phyloP scores from a whole-genome alignment of 2,329 filamentous ascomycete genomes.

The Epichloe aotearoae region DNA sequence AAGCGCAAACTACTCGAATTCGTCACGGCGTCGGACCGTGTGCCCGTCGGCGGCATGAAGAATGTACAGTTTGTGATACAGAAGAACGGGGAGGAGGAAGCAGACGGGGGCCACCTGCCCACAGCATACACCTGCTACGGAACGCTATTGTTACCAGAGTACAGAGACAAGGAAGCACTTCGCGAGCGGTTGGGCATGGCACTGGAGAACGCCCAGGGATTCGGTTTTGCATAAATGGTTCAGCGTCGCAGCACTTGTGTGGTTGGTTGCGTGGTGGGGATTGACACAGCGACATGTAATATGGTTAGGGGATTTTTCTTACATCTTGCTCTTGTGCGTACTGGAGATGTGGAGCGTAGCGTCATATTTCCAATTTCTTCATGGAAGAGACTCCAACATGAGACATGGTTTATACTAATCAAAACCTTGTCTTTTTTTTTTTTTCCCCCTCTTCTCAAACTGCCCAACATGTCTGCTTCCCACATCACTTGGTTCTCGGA shows the following conservation, averaged over 20 bases:
- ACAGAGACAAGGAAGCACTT: conserved; percentile 56
- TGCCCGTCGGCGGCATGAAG: conserved; percentile 75
- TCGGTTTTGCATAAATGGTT: conserved; percentile 56
- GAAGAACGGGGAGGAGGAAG: conserved; percentile 53
- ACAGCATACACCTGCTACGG: conserved; percentile 92
- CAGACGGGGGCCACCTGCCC: conserved; percentile 48
- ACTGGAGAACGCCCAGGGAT: conserved; percentile 76
- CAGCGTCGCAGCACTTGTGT: not conserved
- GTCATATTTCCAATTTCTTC: no score
- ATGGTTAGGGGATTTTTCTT: not conserved
- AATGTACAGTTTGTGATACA: conserved; percentile 77
- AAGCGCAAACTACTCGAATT: conserved; percentile 76
- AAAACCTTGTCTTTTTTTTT: not conserved
- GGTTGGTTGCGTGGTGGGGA: not conserved
- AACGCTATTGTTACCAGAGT: conserved; percentile 73
- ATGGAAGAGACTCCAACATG: no score
- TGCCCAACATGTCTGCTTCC: no score
- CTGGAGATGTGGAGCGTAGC: no score
- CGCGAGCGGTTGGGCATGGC: conserved; percentile 69
- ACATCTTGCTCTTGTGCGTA: not conserved
- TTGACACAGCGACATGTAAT: not conserved
- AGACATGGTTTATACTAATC: no score
- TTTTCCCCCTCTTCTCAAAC: not conserved
- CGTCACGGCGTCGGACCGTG: conserved; percentile 81
- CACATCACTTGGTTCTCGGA: not conserved